A percentile compares a stretch with the other conserved stretches of the same genome.
Conservation (phyloP, 164 flowering plant species). For the Macadamia tetraphylla region DNA sequence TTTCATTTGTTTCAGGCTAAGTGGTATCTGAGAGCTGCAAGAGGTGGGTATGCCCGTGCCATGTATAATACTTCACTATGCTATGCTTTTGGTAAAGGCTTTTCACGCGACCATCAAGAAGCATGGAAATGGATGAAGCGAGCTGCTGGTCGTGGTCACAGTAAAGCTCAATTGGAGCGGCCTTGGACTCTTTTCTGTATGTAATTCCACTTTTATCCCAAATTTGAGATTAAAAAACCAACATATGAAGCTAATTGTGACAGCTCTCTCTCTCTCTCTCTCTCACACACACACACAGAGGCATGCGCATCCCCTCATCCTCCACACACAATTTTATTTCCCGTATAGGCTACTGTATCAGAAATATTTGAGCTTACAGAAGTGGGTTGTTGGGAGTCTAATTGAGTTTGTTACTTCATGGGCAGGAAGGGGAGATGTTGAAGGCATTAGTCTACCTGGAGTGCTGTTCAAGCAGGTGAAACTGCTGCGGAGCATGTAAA, state of each 20-base stretch:
- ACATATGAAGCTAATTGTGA: neutral
- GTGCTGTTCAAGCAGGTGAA: slow-evolving; percentile 86
- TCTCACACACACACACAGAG: too few species aligned
- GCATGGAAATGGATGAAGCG: slow-evolving; percentile 90
- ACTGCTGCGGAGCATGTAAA: slow-evolving; percentile 60
- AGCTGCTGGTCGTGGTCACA: slow-evolving; percentile 88
- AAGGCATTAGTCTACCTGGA: slow-evolving; percentile 80
- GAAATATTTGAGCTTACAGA: neutral
- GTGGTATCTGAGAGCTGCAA: slow-evolving; percentile 89
- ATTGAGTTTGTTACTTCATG: slow-evolving; percentile 8
- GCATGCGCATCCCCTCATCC: neutral
- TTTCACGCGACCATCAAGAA: slow-evolving; percentile 37
- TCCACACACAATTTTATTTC: neutral
- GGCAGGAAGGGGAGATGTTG: slow-evolving; percentile 77
- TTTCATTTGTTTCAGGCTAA: slow-evolving; percentile 45
- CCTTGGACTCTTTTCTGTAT: slow-evolving; percentile 71
- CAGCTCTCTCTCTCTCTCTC: neutral
- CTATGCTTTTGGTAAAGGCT: slow-evolving; percentile 79
- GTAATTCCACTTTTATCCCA: slow-evolving; percentile 6
- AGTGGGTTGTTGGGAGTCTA: slow-evolving; percentile 4
- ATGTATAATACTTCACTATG: slow-evolving; percentile 87
- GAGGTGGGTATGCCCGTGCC: slow-evolving; percentile 88
- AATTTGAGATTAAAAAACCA: too few species aligned
- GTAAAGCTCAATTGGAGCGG: slow-evolving; percentile 94
- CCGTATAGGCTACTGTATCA: neutral